Evolutionary conservation across 2,329 filamentous ascomycete species (phyloP), one percentile per base, ranked within the genome.

Genomic region (Byssochlamys sp.): DNA sequence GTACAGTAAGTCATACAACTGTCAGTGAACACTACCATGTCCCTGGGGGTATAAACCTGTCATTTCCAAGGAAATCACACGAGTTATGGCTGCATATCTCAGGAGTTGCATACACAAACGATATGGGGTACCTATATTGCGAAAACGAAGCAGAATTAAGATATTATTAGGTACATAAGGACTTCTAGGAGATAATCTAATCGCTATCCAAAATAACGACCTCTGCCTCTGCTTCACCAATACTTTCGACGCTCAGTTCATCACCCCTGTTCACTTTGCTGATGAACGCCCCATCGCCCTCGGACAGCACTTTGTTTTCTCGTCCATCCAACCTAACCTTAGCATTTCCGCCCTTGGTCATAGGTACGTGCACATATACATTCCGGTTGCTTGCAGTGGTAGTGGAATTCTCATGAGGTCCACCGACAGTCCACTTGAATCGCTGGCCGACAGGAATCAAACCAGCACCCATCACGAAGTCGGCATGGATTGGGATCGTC

Each of bases 401-500:
- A 6, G 73, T 69, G 5, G 63, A 65, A 29, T 67, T 67, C 1
- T 65, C 35, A 12, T 19, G 29, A 31, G 29, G 29, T 67, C 2
- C 85, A 10, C 91, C 90, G 24, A 92, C 76, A 7, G 79, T 83
- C 82, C 91, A 94, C 65, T 82, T 80, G 59, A 92, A 91, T 49
- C 74, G 80, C 67, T 79, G 79, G 28, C 81, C 80, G 0, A 88
- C 84, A 6, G 78, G 80, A 57, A 95, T 82, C 57, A 95, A 84
- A 5, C 85, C 86, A 0, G 90, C 90, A 35, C 83, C 84, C 89
- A 95, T 94, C 59, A 87, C 84, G 54, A 95, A 81, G 74, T 95
- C 90, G 10, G 90, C 87, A 69, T 95, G 88, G 57, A 95, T 86
- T 6, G 89, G 88, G 61, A 95, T 95, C 0, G 86, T 87, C n/a